Base-by-base conservation (phyloP, 225 moss, liverwort and hornwort species). In the Takakia lepidozioides region DNA sequence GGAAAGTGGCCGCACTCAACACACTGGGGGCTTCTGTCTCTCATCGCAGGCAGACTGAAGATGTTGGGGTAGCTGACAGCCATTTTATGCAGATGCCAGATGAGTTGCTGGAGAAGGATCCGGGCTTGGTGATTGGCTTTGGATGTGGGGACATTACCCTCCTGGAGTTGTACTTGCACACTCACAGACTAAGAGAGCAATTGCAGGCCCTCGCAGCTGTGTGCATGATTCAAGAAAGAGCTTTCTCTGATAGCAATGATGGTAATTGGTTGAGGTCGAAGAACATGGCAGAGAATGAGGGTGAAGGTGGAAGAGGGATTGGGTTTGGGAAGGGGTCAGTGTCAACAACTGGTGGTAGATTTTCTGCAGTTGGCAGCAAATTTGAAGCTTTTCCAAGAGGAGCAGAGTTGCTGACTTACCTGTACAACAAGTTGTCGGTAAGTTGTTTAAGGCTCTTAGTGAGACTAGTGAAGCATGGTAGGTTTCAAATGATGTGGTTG, bases 151-250 rank as follows among this genome's bases (percentile, higher is more conserved):
- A 81, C 53, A 81, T 87, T 39, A 85, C 87, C 26, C 82, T 98
- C 42, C 51, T 91, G 65, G 98, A 98, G 67, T 74, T 87, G 35
- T 87, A 69, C 54, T 91, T 91, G 30, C 98, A 98, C 62, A 87
- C 98, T 17, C 81, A 75, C 57, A 87, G 85, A 59, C 81, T 86
- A 24, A 77, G 87, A 67, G 83, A 85, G 58, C 91, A 83, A 27
- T 58, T 67, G 50, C 74, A 79, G 74, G 79, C 64, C 42, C 70
- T 79, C 67, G 74, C 74, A 49, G 63, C 74, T 34, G 57, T 79
- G 49, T 79, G 79, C 70, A 79, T 46, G 61, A 67, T 79, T 44
- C 17, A 40, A 14, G 57, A 54, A 27, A 57, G 24, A 50, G 54
- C 49, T 64, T 52, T 41, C 38, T 32, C 22, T 49, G 19, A 29